Base-by-base conservation (phyloP, 352 stramenopile species). In the Phytophthora litchii region DNA sequence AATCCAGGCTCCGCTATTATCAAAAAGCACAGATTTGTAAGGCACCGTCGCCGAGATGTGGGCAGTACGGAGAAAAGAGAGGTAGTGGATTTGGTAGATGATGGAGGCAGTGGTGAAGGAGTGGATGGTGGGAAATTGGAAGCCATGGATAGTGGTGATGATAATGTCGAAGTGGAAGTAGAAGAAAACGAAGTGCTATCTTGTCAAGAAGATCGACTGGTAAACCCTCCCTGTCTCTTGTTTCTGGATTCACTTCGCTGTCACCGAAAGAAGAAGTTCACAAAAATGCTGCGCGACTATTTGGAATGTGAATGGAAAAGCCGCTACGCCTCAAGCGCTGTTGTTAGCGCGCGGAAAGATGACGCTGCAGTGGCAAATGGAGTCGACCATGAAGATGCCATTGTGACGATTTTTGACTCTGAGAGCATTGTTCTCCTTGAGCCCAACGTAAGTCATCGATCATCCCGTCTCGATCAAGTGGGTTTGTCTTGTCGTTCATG, bases 181-280 rank as follows among this genome's bases (percentile, higher is more conserved):
- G 72, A 88, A 55, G 65, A 81, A 62, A 72, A 92, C 37, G 76
- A 89, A 57, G 8, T 89, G 10, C 17, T 60, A 13, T 67, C 59
- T n/a, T 75, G 59, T 48, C 50, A 64, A 54, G 32, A 67, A 36
- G 52, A 84, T 17, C 72, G 81, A 6, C 45, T 57, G 3, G 54
- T 76, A 17, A 62, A 81, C 41, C 80, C 83, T 40, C 76, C 75
- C 14, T 97, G 91, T 58, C 73, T 98, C 37, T 76, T 98, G 8
- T 98, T 98, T 70, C 75, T 99, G 38, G 96, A 99, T 70, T 98
- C 94, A 37, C 76, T 98, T 37, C 87, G 84, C n/a, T 97, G 90
- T 55, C 96, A 99, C 63, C 83, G 77, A 46, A 98, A 97, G 68
- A 87, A 90, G 25, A 91, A 82, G 56, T 89, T 98, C 44, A 76